Evolutionary conservation across 441 rosid species (phyloP).

Genomic region (Gossypium schwendimanii): DNA sequence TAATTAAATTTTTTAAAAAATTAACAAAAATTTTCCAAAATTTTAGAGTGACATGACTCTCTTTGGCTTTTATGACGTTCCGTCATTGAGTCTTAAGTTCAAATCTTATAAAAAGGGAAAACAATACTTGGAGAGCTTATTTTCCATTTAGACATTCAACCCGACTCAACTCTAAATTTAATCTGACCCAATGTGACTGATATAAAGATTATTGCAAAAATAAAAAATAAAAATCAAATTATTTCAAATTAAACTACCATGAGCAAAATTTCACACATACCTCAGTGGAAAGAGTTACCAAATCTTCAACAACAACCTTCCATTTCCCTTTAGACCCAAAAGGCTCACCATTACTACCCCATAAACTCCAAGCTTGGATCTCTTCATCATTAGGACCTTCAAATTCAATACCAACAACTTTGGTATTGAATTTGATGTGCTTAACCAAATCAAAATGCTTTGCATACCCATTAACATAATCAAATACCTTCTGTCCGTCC

Average conservation of each 20-base stretch:
- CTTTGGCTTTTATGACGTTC: no score
- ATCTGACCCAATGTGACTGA: no score
- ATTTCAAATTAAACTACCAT: not conserved
- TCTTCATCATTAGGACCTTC: slow-evolving; percentile 18
- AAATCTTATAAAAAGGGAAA: no score
- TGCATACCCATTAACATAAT: slow-evolving; percentile 31
- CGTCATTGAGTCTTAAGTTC: no score
- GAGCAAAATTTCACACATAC: not conserved
- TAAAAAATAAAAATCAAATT: no score
- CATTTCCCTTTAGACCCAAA: slow-evolving; percentile 27
- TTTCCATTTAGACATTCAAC: no score
- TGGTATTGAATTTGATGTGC: slow-evolving; percentile 30
- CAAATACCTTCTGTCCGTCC: slow-evolving; percentile 24
- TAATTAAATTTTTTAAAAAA: no score
- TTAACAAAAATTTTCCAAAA: no score
- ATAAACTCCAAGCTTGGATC: slow-evolving; percentile 23
- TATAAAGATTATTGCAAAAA: no score
- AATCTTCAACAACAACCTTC: slow-evolving; percentile 21
- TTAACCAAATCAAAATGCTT: slow-evolving; percentile 24
- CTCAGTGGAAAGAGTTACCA: slow-evolving; percentile 9
- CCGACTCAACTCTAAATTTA: no score
- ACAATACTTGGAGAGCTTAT: no score
- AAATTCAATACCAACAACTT: slow-evolving; percentile 25
- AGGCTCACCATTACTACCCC: slow-evolving; percentile 34
- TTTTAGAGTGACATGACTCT: no score